Percentiles rank a stretch among this genome's conserved stretches.
These are phyloP conservation scores for Phytophthora pinifolia DNA, from an alignment of 352 stramenopile species.

Conservation along the genomic window DNA sequence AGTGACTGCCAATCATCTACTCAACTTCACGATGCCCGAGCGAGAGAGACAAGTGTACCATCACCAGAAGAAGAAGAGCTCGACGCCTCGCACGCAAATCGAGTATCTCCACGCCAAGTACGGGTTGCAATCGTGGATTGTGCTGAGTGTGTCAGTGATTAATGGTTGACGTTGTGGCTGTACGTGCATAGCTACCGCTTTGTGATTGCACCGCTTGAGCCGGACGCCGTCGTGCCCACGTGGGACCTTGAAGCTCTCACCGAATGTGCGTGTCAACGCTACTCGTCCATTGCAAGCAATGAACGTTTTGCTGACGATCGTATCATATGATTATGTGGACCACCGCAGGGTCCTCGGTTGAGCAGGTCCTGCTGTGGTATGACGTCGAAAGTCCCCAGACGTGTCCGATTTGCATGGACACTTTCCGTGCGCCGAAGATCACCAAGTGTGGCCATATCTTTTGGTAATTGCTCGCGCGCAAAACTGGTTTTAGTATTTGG, in stretches of 20 bases:
- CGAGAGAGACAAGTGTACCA: conserved; percentile 48
- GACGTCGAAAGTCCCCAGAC: conserved; percentile 52
- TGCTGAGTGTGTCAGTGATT: not conserved
- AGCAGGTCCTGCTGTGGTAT: conserved; percentile 83
- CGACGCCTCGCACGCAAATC: conserved; percentile 62
- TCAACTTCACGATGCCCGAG: conserved; percentile 83
- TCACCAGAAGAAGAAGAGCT: conserved; percentile 65
- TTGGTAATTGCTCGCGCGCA: conserved; percentile 41
- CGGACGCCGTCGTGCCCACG: conserved; percentile 44
- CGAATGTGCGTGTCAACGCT: conserved; percentile 55
- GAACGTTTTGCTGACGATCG: not conserved
- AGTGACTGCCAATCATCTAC: conserved; percentile 78
- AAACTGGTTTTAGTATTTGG: not conserved
- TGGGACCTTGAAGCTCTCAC: conserved; percentile 80
- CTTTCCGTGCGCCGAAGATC: conserved; percentile 79
- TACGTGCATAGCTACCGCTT: conserved; percentile 68
- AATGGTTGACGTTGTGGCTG: not conserved
- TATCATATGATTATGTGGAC: not conserved
- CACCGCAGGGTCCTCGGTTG: conserved; percentile 69
- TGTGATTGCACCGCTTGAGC: conserved; percentile 61
- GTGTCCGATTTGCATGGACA: conserved; percentile 84
- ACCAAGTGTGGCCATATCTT: conserved; percentile 88
- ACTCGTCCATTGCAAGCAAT: too few species aligned
- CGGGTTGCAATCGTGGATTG: conserved; percentile 11
- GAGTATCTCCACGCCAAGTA: conserved; percentile 89